Percentiles rank a stretch among this genome's conserved stretches.
These are phyloP conservation scores for Stemphylium vesicarium DNA, from an alignment of 2,329 filamentous ascomycete species.

Conservation along the genomic window DNA sequence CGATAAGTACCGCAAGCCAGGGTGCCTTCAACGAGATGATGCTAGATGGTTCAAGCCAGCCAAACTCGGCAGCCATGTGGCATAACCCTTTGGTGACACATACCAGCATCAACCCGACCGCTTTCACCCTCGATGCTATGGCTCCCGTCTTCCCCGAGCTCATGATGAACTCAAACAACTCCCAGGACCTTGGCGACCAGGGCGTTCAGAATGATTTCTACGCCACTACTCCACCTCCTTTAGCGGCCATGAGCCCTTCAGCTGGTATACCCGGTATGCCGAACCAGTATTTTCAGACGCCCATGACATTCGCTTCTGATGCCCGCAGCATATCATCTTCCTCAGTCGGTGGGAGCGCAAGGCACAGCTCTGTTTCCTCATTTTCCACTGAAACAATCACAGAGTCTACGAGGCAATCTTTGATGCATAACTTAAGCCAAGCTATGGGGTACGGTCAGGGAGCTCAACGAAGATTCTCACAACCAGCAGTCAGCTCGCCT, in stretches of 20 bases:
- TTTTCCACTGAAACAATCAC: conserved; percentile 70
- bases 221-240: conserved; percentile 78
- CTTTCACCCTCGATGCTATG: conserved; percentile 77
- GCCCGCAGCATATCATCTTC: conserved; percentile 67
- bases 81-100: conserved; percentile 65
- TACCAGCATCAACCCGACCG: conserved; percentile 67
- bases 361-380: conserved; percentile 65
- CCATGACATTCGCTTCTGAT: conserved; percentile 73
- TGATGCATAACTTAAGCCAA: conserved; percentile 67
- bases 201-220: conserved; percentile 72
- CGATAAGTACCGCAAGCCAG: conserved; percentile 93
- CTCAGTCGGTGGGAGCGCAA: conserved; percentile 71
- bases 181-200: conserved; percentile 75
- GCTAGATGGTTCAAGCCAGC: conserved; percentile 70
- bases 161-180: conserved; percentile 71
- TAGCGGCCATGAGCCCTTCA: conserved; percentile 73
- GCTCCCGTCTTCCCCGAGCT: conserved; percentile 76
- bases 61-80: conserved; percentile 48
- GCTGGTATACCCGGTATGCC: conserved; percentile 70
- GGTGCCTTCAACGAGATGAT: conserved; percentile 90
- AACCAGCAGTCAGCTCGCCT: conserved; percentile 62
- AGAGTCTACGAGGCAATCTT: conserved; percentile 68
- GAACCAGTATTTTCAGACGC: conserved; percentile 67
- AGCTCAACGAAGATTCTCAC: conserved; percentile 64
- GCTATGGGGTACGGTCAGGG: conserved; percentile 59